phyloP scores from a whole-genome alignment of 2,329 filamentous ascomycete species.

The Alternaria gansuensis region DNA sequence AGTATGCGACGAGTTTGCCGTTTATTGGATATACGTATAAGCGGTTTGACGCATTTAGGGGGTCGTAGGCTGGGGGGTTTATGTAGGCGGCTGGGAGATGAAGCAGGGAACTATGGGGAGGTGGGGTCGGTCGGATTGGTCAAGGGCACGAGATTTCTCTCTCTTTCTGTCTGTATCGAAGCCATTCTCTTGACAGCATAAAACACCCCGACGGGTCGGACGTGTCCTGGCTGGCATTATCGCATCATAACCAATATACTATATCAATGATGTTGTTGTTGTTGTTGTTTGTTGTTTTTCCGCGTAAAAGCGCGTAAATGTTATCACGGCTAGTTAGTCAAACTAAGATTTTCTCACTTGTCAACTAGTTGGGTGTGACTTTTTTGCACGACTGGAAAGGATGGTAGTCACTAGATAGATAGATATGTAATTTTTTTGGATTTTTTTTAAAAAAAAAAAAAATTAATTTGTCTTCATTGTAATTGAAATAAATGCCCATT shows the following conservation, averaged over 20 bases:
- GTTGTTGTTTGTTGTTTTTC: not conserved
- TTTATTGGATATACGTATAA: slow-evolving; percentile 99
- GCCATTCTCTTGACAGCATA: not conserved
- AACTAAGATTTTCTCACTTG: not conserved
- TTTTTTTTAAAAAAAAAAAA: too few relatives aligned
- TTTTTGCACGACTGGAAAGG: too few relatives aligned
- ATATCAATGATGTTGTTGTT: not conserved
- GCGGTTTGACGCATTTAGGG: slow-evolving; percentile 78
- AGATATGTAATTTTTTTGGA: too few relatives aligned
- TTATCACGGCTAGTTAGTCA: not conserved
- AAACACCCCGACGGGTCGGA: not conserved
- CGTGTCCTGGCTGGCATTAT: slow-evolving; percentile 1
- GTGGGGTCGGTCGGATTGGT: not conserved
- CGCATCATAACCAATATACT: not conserved
- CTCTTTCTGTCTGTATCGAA: not conserved
- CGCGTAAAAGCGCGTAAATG: not conserved
- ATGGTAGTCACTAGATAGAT: not conserved
- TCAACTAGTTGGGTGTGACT: too few relatives aligned
- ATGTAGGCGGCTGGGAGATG: not conserved
- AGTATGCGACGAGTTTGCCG: slow-evolving; percentile 91
- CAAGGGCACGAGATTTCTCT: not conserved
- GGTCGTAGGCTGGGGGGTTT: slow-evolving; percentile 37
- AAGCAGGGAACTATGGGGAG: not conserved
- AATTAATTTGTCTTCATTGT: too few relatives aligned
- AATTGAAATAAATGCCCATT: too few relatives aligned